phyloP scores from a whole-genome alignment of 768 basidiomycete species.

The Kwoniella mangroviensis region DNA sequence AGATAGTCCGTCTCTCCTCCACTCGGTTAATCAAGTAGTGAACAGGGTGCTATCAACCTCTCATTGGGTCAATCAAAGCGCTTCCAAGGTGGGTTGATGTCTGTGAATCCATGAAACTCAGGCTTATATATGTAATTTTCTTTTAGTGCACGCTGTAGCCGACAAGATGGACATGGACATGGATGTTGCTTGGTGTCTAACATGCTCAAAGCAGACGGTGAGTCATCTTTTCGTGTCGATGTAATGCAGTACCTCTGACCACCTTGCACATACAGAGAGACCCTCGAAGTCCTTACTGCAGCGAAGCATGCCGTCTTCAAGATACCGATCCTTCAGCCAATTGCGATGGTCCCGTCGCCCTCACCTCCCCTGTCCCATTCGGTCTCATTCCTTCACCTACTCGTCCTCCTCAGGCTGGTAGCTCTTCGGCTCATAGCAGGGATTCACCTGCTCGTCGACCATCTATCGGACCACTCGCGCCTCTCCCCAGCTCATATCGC shows the following conservation, averaged over 20 bases:
- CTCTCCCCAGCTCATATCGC: neutral
- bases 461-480: slow-evolving; percentile 25
- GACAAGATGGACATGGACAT: slow-evolving; percentile 41
- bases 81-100: neutral
- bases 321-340: slow-evolving; percentile 22
- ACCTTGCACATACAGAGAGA: slow-evolving; percentile 35
- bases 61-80: neutral
- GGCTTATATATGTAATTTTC: too few species aligned
- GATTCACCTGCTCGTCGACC: slow-evolving; percentile 26
- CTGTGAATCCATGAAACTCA: too few species aligned
- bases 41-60: neutral
- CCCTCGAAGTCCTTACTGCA: slow-evolving; percentile 46
- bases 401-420: slow-evolving; percentile 10
- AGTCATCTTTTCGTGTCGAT: slow-evolving; percentile 13
- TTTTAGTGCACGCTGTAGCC: neutral
- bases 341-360: slow-evolving; percentile 3
- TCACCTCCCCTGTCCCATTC: slow-evolving; percentile 23
- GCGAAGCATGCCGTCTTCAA: slow-evolving; percentile 39
- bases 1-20: too few species aligned
- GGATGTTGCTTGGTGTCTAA: slow-evolving; percentile 51
- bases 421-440: slow-evolving; percentile 16
- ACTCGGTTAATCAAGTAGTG: neutral
- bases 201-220: slow-evolving; percentile 49
- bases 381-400: slow-evolving; percentile 15
- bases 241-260: neutral